Percentiles rank a stretch among this genome's conserved stretches.
Conservation (phyloP, 2,329 filamentous ascomycete species). For the Aspergillus tubingensis region DNA sequence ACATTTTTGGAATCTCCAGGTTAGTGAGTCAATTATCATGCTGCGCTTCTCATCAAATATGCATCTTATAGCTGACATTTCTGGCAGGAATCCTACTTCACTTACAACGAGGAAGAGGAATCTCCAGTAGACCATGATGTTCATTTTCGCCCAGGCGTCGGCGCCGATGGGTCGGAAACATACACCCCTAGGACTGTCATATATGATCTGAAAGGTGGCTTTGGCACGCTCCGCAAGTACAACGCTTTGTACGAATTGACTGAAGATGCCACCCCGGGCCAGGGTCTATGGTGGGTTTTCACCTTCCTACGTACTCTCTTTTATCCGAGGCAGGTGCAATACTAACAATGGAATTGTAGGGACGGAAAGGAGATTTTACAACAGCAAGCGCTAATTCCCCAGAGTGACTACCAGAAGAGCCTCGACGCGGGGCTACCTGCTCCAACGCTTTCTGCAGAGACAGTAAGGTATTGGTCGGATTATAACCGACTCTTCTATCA, state of each 20-base stretch:
- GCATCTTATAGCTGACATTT: conserved; percentile 4
- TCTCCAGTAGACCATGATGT: conserved; percentile 77
- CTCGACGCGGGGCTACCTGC: conserved; percentile 70
- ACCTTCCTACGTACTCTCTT: neutral
- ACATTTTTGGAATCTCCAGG: conserved; percentile 97
- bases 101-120: conserved; percentile 70
- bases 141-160: conserved; percentile 82
- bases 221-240: conserved; percentile 82
- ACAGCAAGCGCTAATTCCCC: conserved; percentile 65
- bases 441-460: conserved; percentile 65
- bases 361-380: conserved; percentile 68
- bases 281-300: conserved; percentile 49
- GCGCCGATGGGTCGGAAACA: conserved; percentile 81
- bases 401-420: conserved; percentile 74
- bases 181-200: conserved; percentile 89
- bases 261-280: conserved; percentile 38
- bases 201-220: conserved; percentile 92
- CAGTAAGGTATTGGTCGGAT: conserved; percentile 95
- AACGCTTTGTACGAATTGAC: conserved; percentile 79
- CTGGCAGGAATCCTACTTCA: conserved; percentile 93
- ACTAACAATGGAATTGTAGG: conserved; percentile 48
- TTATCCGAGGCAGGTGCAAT: no score
- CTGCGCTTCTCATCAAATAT: neutral
- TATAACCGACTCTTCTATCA: conserved; percentile 93
- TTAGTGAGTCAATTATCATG: conserved; percentile 39